A percentile compares a stretch with the other conserved stretches of the same genome.
Evolutionary conservation across 257 asterid species (phyloP).

Genomic region (Nicotiana tomentosiformis): DNA sequence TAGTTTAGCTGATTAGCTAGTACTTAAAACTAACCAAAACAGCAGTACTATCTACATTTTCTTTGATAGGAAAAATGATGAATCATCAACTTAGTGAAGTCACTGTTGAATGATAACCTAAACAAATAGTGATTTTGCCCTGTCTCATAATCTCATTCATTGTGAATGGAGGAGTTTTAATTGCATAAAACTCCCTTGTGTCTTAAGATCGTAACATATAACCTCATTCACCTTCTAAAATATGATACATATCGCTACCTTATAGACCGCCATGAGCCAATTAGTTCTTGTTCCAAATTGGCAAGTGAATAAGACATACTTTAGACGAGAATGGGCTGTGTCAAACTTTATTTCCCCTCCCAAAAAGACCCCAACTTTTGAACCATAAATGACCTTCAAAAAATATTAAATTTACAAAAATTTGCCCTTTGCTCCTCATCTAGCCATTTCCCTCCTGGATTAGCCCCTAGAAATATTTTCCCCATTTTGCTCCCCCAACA

Average conservation of each 20-base stretch:
- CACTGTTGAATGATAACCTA: neutral
- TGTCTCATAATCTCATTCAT: neutral
- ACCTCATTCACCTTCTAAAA: neutral
- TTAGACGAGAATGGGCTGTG: no score
- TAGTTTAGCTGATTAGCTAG: neutral
- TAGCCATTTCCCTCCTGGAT: no score
- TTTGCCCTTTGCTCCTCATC: no score
- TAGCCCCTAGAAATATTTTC: no score
- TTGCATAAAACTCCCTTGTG: neutral
- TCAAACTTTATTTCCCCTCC: no score
- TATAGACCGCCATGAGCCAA: neutral
- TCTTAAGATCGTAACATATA: neutral
- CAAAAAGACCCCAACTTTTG: no score
- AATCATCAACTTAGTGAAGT: neutral
- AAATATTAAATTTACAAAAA: no score
- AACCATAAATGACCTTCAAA: no score
- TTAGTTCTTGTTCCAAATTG: neutral
- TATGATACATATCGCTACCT: neutral
- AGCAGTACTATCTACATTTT: neutral
- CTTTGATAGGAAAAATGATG: neutral
- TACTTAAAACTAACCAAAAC: neutral
- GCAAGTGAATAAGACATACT: neutral
- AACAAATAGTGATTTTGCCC: no score
- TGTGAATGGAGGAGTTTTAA: neutral
- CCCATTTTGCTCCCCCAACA: no score